Base-by-base conservation (phyloP, 2,329 filamentous ascomycete genomes). In the Calonectria pseudoturangicola region DNA sequence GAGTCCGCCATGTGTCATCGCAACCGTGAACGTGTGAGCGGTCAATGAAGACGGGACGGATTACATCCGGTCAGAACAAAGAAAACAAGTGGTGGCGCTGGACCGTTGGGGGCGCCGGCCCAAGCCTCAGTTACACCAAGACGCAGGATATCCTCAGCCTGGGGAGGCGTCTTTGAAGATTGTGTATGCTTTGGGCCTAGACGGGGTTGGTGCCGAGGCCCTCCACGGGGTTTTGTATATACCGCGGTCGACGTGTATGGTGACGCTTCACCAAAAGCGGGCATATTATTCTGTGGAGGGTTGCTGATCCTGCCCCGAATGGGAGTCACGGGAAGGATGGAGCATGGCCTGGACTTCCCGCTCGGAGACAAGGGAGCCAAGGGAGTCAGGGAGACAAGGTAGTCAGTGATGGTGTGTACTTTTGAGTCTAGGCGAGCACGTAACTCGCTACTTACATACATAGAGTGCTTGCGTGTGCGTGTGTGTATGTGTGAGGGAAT, bases 231-330 rank as follows among this genome's bases (percentile, higher is more conserved):
- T n/a, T 12, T 39, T 51, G 62, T 25, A 50, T 45, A n/a, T 25
- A 33, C 18, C 7, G 43, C 41, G 48, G 60, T 36, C 27, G 45
- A 21, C 30, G 54, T 30, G 28, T 25, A 25, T 16, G 58, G n/a
- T 51, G 45, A 39, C 30, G 66, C 33, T 62, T 68, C 47, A 50
- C 43, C 70, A 16, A 50, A 71, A 56, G 43, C 30, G 70, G 70
- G 10, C 56, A 41, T 51, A 71, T 71, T 50, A 56, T 68, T 71
- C 70, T 15, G 28, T 54, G 64, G 25, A 30, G 28, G n/a, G 21
- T 4, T 7, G 30, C 21, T 25, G 21, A 51, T 62, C 54, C 18
- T 60, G 41, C 10, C 10, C 50, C 18, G 18, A 13, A 47, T 58
- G 33, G 39, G 33, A 39, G 51, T 67, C 51, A 43, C 39, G 65